Evolutionary conservation across 2,329 filamentous ascomycete genomes (phyloP).

Genomic region (Diaporthe citrichinensis): DNA sequence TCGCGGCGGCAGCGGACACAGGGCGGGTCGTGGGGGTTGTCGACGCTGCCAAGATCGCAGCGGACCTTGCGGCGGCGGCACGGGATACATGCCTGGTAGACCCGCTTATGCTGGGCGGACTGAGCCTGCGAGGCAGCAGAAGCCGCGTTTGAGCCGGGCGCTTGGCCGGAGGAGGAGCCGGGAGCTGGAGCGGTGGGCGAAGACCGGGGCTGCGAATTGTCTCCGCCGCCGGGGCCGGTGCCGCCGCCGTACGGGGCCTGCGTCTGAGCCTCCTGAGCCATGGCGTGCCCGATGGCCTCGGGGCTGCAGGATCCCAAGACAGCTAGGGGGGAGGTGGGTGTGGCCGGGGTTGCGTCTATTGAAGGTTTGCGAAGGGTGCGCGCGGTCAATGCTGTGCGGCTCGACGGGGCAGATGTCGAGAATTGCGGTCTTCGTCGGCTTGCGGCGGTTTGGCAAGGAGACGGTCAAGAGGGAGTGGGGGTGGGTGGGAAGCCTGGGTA

Average conservation of each 20-base stretch:
- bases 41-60: slow-evolving; percentile 80
- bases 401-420: slow-evolving; percentile 32
- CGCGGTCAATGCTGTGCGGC: slow-evolving; percentile 29
- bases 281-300: slow-evolving; percentile 35
- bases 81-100: slow-evolving; percentile 75
- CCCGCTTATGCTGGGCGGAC: slow-evolving; percentile 67
- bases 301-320: slow-evolving; percentile 31
- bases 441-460: slow-evolving; percentile 41
- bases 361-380: slow-evolving; percentile 34
- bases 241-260: slow-evolving; percentile 21
- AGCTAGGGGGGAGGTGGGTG: background rate
- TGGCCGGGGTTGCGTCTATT: slow-evolving; percentile 24
- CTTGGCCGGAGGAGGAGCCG: slow-evolving; percentile 41
- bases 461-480: slow-evolving; percentile 19
- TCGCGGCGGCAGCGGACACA: slow-evolving; percentile 95
- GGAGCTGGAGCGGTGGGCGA: slow-evolving; percentile 36
- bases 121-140: slow-evolving; percentile 41
- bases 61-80: slow-evolving; percentile 74
- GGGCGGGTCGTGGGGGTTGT: slow-evolving; percentile 93
- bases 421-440: slow-evolving; percentile 41
- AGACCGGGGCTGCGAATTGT: slow-evolving; percentile 39
- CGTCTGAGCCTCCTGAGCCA: slow-evolving; percentile 30
- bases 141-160: slow-evolving; percentile 41
- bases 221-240: slow-evolving; percentile 5
- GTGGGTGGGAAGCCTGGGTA: slow-evolving; percentile 27